Evolutionary conservation across 805 yeast genomes (phyloP).

Genomic region (Wickerhamiella kazuoi): DNA sequence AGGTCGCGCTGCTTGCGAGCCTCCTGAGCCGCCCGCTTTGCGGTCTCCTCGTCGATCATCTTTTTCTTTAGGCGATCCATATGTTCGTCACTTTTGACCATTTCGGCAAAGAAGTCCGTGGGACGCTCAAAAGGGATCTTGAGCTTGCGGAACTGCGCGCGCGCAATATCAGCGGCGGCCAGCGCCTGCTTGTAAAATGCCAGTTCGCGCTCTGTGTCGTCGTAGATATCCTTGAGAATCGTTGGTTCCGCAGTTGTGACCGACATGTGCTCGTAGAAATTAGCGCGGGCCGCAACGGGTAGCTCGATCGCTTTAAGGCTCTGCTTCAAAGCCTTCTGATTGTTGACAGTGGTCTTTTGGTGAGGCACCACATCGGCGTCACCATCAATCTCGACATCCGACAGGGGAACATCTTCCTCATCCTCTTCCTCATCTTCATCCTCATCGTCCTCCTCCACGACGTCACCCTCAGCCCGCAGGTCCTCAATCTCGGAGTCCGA

Average conservation of each 20-base stretch:
- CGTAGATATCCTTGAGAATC: constrained; percentile 66
- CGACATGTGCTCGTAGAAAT: constrained; percentile 74
- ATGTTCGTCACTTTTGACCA: constrained; percentile 95
- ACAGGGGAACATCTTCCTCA: constrained; percentile 68
- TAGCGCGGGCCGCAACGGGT: constrained; percentile 39
- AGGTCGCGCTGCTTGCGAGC: constrained; percentile 87
- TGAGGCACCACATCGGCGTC: constrained; percentile 91
- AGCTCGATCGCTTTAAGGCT: constrained; percentile 19
- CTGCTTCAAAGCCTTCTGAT: constrained; percentile 45
- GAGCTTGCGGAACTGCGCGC: constrained; percentile 42
- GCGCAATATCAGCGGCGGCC: constrained; percentile 60
- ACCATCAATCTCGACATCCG: constrained; percentile 82
- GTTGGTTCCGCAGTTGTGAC: constrained; percentile 42
- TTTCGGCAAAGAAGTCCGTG: constrained; percentile 90
- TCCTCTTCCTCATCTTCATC: constrained; percentile 46
- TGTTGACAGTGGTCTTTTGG: constrained; percentile 77
- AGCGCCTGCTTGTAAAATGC: constrained; percentile 91
- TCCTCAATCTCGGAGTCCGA: constrained; percentile 17
- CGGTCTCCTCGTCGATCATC: constrained; percentile 50
- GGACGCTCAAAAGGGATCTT: constrained; percentile 87
- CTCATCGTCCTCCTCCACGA: constrained; percentile 28
- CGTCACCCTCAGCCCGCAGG: constrained; percentile 27
- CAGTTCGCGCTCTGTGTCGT: constrained; percentile 88
- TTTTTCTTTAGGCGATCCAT: constrained; percentile 84
- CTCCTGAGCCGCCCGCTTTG: constrained; percentile 75